Percentiles rank a stretch among this genome's conserved stretches.
phyloP scores from a whole-genome alignment of 192 early-diverging fungal genomes.

The Linnemannia zychae region DNA sequence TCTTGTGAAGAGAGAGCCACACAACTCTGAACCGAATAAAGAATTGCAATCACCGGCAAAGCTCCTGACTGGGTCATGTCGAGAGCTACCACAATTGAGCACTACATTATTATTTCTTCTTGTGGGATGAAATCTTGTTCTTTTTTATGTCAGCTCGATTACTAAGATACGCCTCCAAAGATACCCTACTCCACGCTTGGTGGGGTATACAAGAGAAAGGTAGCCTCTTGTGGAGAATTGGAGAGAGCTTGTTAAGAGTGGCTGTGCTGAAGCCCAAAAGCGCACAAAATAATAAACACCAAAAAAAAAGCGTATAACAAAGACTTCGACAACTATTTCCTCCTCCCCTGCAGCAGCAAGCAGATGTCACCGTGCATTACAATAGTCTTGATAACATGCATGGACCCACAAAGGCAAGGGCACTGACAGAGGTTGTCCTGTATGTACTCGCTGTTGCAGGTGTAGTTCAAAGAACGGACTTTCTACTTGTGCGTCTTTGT shows the following conservation, averaged over 20 bases:
- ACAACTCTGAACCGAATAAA: background rate
- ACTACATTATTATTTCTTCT: background rate
- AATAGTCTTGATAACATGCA: background rate
- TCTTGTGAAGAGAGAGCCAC: background rate
- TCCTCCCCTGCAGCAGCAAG: background rate
- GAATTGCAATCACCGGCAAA: conserved; percentile 5
- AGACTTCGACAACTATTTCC: background rate
- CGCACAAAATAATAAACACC: background rate
- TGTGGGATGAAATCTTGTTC: background rate
- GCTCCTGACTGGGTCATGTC: background rate
- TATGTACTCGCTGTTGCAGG: background rate
- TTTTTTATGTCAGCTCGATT: conserved; percentile 7
- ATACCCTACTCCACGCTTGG: background rate
- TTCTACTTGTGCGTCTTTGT: background rate
- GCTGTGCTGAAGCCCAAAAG: background rate
- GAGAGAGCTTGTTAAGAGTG: background rate
- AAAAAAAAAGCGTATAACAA: background rate
- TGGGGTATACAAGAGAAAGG: background rate
- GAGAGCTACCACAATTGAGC: background rate
- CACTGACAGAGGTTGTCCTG: background rate
- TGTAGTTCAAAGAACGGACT: background rate
- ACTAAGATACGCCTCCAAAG: background rate
- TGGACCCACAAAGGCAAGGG: background rate
- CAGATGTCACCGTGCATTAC: background rate
- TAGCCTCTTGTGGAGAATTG: background rate